Conservation (phyloP, 306 rosid species). For the Pterocarpus santalinus region DNA sequence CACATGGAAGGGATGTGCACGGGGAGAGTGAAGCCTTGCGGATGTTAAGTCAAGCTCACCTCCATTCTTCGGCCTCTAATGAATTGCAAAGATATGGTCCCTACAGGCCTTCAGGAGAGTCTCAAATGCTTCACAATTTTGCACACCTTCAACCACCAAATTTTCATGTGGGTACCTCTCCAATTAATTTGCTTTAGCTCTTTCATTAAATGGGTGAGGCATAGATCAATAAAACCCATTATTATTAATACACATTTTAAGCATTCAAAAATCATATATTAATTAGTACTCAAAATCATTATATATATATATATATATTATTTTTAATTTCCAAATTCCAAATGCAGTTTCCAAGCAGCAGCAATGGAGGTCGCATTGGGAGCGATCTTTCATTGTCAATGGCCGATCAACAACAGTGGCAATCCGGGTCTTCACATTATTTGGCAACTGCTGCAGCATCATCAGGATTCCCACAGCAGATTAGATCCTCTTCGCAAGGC, state of each 20-base stretch:
- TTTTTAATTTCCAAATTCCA: neutral
- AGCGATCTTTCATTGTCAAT: conserved; percentile 69
- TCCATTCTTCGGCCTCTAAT: conserved; percentile 60
- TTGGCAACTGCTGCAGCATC: conserved; percentile 98
- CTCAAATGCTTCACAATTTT: conserved; percentile 61
- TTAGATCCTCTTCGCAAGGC: conserved; percentile 57
- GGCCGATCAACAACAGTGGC: conserved; percentile 66
- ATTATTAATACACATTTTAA: neutral
- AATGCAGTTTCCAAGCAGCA: conserved; percentile 76
- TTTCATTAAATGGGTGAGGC: neutral
- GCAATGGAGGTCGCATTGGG: conserved; percentile 71
- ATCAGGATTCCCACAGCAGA: conserved; percentile 99
- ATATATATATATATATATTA: neutral
- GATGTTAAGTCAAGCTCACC: conserved; percentile 61
- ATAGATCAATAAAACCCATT: neutral
- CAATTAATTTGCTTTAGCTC: conserved; percentile 12
- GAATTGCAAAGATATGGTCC: conserved; percentile 67
- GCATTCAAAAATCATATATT: no score
- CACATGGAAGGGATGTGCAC: conserved; percentile 53
- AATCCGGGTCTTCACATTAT: conserved; percentile 59
- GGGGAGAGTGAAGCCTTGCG: conserved; percentile 68
- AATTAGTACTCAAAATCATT: no score
- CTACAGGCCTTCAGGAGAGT: conserved; percentile 55
- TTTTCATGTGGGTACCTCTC: conserved; percentile 64
- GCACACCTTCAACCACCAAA: conserved; percentile 57